Evolutionary conservation across 2,329 filamentous ascomycete species (phyloP).

Genomic region (Alternaria novae-zelandiae): DNA sequence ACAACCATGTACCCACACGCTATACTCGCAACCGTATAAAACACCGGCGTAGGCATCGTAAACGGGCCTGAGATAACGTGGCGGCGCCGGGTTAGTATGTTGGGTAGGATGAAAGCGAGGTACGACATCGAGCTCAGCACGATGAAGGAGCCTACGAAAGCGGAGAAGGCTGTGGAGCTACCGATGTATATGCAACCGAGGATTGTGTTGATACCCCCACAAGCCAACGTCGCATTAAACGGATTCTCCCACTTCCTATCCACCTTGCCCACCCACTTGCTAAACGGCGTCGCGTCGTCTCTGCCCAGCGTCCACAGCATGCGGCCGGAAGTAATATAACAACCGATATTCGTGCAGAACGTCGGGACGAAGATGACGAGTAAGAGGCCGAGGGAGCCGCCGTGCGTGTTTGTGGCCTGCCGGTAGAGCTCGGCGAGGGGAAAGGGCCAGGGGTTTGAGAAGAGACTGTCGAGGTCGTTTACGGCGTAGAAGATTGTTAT

Average conservation of each 20-base stretch:
- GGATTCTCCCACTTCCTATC: conserved; percentile 57
- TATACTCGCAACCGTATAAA: conserved; percentile 59
- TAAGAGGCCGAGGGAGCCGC: conserved; percentile 53
- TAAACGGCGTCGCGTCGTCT: conserved; percentile 64
- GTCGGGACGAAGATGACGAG: conserved; percentile 62
- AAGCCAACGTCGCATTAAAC: conserved; percentile 62
- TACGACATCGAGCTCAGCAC: conserved; percentile 64
- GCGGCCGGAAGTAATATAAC: conserved; percentile 66
- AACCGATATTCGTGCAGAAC: conserved; percentile 60
- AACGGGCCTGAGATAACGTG: conserved; percentile 64
- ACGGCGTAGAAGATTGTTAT: conserved; percentile 62
- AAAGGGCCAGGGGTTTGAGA: conserved; percentile 58
- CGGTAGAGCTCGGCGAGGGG: conserved; percentile 72
- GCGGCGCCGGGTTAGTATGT: conserved; percentile 48
- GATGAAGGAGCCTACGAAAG: conserved; percentile 67
- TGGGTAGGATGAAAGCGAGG: conserved; percentile 65
- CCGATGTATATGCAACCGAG: conserved; percentile 71
- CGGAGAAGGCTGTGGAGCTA: conserved; percentile 66
- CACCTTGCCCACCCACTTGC: conserved; percentile 57
- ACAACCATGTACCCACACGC: conserved; percentile 65
- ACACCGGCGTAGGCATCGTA: conserved; percentile 52
- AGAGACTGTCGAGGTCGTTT: conserved; percentile 62
- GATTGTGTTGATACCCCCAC: conserved; percentile 59
- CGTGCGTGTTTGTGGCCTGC: conserved; percentile 52
- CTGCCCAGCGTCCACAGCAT: conserved; percentile 68